A percentile compares a stretch with the other conserved stretches of the same genome.
Conservation (phyloP, 805 yeast genomes). For the Middelhovenomyces tepae region DNA sequence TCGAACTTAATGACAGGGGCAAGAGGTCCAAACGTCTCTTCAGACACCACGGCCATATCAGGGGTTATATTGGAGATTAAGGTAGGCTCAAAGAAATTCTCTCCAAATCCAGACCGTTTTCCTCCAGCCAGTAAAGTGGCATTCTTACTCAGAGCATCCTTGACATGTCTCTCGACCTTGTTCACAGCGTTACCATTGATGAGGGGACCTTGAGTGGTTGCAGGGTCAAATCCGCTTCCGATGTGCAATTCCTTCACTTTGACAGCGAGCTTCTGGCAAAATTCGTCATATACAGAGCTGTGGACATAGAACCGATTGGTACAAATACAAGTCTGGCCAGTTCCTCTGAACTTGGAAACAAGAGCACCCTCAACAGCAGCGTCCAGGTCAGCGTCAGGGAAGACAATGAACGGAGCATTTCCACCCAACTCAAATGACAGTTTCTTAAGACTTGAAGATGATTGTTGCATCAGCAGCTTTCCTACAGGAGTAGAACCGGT, state of each 20-base stretch:
- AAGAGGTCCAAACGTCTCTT: conserved; percentile 78
- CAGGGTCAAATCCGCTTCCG: conserved; percentile 54
- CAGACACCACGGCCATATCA: conserved; percentile 48
- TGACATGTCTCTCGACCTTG: conserved; percentile 53
- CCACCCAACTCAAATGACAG: conserved; percentile 72
- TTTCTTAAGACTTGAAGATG: conserved; percentile 55
- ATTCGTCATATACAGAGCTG: conserved; percentile 52
- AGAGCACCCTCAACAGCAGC: conserved; percentile 59
- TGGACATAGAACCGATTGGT: conserved; percentile 68
- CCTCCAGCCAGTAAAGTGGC: conserved; percentile 64
- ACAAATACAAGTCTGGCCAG: conserved; percentile 78
- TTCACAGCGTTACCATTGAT: conserved; percentile 54
- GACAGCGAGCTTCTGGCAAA: conserved; percentile 40
- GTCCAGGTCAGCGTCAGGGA: conserved; percentile 63
- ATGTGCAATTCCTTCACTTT: conserved; percentile 38
- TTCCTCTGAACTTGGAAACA: conserved; percentile 61
- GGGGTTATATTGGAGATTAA: conserved; percentile 51
- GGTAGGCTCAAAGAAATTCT: conserved; percentile 59
- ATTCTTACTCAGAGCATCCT: conserved; percentile 58
- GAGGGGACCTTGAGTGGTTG: conserved; percentile 69
- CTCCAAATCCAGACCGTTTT: conserved; percentile 46
- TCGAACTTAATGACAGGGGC: conserved; percentile 60
- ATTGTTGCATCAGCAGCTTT: conserved; percentile 53
- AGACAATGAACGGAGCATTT: conserved; percentile 69
- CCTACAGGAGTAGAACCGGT: conserved; percentile 77